Conservation (phyloP, 1,284 basidiomycete genomes). For the Vanrija sp. region DNA sequence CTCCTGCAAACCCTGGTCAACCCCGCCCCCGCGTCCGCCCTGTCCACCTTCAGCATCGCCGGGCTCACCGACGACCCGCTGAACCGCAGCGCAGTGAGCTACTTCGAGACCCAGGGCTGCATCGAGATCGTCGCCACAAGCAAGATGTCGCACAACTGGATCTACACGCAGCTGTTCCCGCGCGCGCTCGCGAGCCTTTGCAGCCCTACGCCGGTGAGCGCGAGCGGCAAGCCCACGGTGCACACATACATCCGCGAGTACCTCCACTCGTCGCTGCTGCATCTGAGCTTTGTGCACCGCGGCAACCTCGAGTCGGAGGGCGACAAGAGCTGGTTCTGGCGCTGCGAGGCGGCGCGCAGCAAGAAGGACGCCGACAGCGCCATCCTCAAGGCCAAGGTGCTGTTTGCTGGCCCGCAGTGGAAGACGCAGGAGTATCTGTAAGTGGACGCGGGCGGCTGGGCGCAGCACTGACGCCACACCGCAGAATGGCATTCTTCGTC, state of each 20-base stretch:
- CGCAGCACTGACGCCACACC: not conserved
- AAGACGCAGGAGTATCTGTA: slow-evolving; percentile 21
- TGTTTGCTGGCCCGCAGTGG: slow-evolving; percentile 12
- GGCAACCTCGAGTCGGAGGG: slow-evolving; percentile 19
- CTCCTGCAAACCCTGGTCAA: not conserved
- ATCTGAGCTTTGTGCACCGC: slow-evolving; percentile 18
- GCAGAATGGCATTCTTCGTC: slow-evolving; percentile 19
- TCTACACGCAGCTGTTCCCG: slow-evolving; percentile 20
- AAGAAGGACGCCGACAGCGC: slow-evolving; percentile 13
- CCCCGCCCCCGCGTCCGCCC: slow-evolving; percentile 1
- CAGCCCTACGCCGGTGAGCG: not conserved
- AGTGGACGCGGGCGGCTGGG: not conserved
- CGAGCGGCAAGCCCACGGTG: not conserved
- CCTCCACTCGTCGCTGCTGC: slow-evolving; percentile 14
- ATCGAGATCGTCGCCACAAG: slow-evolving; percentile 16
- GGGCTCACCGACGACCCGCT: not conserved
- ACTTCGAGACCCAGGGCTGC: slow-evolving; percentile 20
- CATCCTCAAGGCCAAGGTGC: slow-evolving; percentile 15
- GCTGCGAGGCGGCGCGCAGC: slow-evolving; percentile 5
- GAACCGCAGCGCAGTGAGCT: slow-evolving; percentile 12
- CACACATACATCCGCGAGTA: slow-evolving; percentile 8
- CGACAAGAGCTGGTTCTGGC: slow-evolving; percentile 4
- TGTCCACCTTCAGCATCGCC: slow-evolving; percentile 9
- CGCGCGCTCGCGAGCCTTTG: slow-evolving; percentile 10
- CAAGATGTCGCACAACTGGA: slow-evolving; percentile 22